Evolutionary conservation across 345 rosid genomes (phyloP), one percentile per base, ranked within the genome.

Genomic region (Abelmoschus esculentus): DNA sequence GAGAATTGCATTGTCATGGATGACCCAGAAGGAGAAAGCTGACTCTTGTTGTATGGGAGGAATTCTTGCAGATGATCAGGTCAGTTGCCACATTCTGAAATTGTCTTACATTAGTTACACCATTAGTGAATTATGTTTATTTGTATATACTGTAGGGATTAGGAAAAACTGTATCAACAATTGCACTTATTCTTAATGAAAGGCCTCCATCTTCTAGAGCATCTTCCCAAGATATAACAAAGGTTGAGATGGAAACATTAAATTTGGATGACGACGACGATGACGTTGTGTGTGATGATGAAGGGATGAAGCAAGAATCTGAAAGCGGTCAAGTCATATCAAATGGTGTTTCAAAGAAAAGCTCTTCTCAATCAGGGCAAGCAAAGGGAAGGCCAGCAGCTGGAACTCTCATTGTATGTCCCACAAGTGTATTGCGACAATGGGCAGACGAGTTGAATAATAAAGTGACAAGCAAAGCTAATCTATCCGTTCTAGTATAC

Each of bases 11-110:
- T 84, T 93, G 85, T 88, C 97, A 54, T 93, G 98, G 98, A 93
- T 93, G 98, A 75, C 80, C 69, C 87, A 89, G 64, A 89, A 91
- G 83, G 98, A 93, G 82, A 93, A 80, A 6, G 84, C 79, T 38
- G 70, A 85, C 72, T 5, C 73, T n/a, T 77, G 86, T 57, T 93
- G 98, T 81, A 83, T 85, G 0, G 98, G 98, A 75, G 98, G 98
- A 81, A 93, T 93, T 75, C 96, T 93, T 69, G 98, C 98, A 34
- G 98, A 93, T 81, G 98, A 93, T 82, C 98, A 93, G 96, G 98
- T 90, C 44, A 38, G 53, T 61, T 63, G 60, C 55, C 36, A 76
- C 46, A 54, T 66, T 47, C 42, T 66, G 57, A 66, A 36, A 12
- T 49, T 15, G 42, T 66, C 26, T 49, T 29, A 28, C 26, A 28